These are phyloP conservation scores for Halophytophthora polymorphica DNA, from an alignment of 352 stramenopile genomes.

Conservation along the genomic window DNA sequence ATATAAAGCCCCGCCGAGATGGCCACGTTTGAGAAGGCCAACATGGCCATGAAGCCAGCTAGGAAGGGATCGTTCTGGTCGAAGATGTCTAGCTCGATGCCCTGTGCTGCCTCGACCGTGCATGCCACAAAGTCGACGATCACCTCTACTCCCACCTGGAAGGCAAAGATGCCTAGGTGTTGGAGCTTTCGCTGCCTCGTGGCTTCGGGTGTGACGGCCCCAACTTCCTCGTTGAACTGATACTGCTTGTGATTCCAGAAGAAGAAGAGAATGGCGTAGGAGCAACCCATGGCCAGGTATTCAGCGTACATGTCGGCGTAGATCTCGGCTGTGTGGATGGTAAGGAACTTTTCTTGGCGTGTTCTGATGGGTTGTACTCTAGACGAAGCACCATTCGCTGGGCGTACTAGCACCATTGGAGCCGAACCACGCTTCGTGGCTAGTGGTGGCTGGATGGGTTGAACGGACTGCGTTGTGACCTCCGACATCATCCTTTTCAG, in stretches of 20 bases:
- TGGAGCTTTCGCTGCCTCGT: background rate
- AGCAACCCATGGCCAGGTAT: constrained; percentile 39
- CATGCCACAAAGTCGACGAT: constrained; percentile 20
- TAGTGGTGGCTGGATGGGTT: background rate
- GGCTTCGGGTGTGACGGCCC: background rate
- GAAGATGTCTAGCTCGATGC: constrained; percentile 13
- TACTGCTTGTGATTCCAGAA: constrained; percentile 29
- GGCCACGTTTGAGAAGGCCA: constrained; percentile 12
- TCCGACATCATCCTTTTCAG: background rate
- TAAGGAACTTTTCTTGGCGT: constrained; percentile 11
- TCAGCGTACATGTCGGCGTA: constrained; percentile 40
- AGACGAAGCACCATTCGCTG: constrained; percentile 3
- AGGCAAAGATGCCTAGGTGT: background rate
- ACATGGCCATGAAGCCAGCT: constrained; percentile 3
- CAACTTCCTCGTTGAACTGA: constrained; percentile 3
- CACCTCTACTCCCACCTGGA: constrained; percentile 12
- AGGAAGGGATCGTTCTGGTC: constrained; percentile 14
- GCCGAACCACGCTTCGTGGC: background rate
- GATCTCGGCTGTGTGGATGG: constrained; percentile 21
- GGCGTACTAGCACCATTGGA: background rate
- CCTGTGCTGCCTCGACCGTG: constrained; percentile 10
- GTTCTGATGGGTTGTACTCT: constrained; percentile 14
- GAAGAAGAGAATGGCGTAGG: constrained; percentile 27
- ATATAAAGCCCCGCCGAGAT: constrained; percentile 15
- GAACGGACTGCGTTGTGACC: background rate